These are phyloP conservation scores for Aureobasidium sp. DNA, from an alignment of 2,329 filamentous ascomycete species.

Conservation along the genomic window DNA sequence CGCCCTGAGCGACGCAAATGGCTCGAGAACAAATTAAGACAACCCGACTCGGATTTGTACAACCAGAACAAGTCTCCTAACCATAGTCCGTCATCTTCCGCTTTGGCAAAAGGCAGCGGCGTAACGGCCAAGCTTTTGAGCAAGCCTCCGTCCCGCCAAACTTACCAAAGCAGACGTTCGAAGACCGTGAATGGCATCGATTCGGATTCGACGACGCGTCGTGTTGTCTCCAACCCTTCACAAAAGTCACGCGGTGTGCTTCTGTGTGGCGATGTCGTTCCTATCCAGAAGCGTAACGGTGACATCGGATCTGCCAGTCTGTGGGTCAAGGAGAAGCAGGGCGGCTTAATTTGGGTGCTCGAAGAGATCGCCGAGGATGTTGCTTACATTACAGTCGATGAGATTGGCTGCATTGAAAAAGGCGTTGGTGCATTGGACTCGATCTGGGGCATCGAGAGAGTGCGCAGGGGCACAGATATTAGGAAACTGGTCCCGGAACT, in stretches of 20 bases:
- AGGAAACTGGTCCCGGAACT: constrained; percentile 73
- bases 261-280: constrained; percentile 94
- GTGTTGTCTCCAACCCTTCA: constrained; percentile 57
- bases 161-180: constrained; percentile 50
- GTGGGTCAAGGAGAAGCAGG: constrained; percentile 96
- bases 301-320: constrained; percentile 85
- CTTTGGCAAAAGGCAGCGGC: constrained; percentile 63
- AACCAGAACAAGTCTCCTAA: constrained; percentile 29
- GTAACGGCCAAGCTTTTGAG: constrained; percentile 83
- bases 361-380: constrained; percentile 97
- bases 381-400: constrained; percentile 67
- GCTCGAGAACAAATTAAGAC: constrained; percentile 77
- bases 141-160: constrained; percentile 62
- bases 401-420: constrained; percentile 65
- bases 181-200: constrained; percentile 57
- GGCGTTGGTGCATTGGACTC: constrained; percentile 69
- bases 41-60: constrained; percentile 42
- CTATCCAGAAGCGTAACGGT: constrained; percentile 93
- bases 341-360: constrained; percentile 92
- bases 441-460: constrained; percentile 73
- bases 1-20: constrained; percentile 81
- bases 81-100: constrained; percentile 14
- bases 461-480: constrained; percentile 64
- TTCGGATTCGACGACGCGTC: constrained; percentile 36
- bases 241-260: constrained; percentile 81